Conservation (phyloP, 176 grass and related monocot genomes). For the Melocanna baccifera region DNA sequence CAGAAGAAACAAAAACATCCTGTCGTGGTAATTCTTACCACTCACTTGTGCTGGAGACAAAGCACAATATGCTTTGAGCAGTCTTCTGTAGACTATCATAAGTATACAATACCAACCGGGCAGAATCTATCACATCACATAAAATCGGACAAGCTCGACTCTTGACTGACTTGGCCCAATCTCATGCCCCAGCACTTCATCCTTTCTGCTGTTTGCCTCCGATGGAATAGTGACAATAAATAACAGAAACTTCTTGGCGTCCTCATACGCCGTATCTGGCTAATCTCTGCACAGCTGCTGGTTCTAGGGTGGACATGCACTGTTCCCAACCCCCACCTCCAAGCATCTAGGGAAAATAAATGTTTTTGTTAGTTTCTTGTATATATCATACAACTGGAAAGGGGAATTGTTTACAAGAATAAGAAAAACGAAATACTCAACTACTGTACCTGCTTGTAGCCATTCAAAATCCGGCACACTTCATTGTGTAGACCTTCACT, state of each 20-base stretch:
- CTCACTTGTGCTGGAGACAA: not conserved
- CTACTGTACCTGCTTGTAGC: slow-evolving; percentile 84
- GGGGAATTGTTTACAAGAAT: not conserved
- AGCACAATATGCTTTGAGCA: not conserved
- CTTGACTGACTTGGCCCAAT: not conserved
- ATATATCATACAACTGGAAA: not conserved
- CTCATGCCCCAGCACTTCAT: not conserved
- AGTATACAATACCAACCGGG: not conserved
- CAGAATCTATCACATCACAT: not conserved
- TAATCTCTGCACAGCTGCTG: slow-evolving; percentile 65
- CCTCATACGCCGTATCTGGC: slow-evolving; percentile 57
- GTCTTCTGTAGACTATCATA: not conserved
- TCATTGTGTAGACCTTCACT: slow-evolving; percentile 79
- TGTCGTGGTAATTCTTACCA: not conserved
- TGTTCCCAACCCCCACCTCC: slow-evolving; percentile 73
- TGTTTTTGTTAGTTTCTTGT: not conserved
- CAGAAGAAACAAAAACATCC: not conserved
- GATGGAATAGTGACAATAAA: not conserved
- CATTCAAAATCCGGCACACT: slow-evolving; percentile 84
- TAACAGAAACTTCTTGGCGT: not conserved
- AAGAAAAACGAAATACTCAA: not conserved
- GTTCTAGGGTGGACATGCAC: slow-evolving; percentile 74
- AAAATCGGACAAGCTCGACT: not conserved
- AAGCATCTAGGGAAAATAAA: slow-evolving; percentile 55
- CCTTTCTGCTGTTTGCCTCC: not conserved